Conservation (phyloP, 106 monocot species). For the Apostasia shenzhenica region DNA sequence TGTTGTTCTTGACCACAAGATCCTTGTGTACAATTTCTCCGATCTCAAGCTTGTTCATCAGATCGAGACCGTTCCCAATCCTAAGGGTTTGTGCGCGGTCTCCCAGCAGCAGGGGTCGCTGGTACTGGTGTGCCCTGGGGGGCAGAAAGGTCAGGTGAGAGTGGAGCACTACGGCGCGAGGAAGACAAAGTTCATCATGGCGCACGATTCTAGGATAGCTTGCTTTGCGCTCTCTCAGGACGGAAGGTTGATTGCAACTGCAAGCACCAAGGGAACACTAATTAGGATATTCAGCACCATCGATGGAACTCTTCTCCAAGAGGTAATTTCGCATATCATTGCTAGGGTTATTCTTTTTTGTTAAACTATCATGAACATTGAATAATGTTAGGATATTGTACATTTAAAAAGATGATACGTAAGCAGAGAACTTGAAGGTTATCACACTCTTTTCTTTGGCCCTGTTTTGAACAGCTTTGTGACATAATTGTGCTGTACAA, state of each 20-base stretch:
- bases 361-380: not conserved
- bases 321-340: conserved; percentile 31
- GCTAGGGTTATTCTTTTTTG: not conserved
- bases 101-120: conserved; percentile 87
- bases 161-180: conserved; percentile 75
- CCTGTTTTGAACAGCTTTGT: too few species aligned
- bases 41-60: conserved; percentile 90
- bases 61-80: conserved; percentile 93
- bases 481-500: too few species aligned
- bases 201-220: conserved; percentile 83
- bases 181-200: conserved; percentile 85
- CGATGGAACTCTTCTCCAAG: conserved; percentile 82
- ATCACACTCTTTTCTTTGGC: too few species aligned
- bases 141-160: conserved; percentile 94
- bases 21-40: conserved; percentile 90
- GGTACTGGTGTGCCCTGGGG: conserved; percentile 93
- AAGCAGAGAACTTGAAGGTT: too few species aligned
- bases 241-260: conserved; percentile 71
- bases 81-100: conserved; percentile 82
- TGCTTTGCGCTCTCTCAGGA: conserved; percentile 85
- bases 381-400: not conserved
- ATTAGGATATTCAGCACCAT: conserved; percentile 64
- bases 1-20: conserved; percentile 87
- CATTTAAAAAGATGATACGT: not conserved
- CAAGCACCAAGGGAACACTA: conserved; percentile 87